Evolutionary conservation across 1,284 basidiomycete genomes (phyloP), one percentile per base, ranked within the genome.

Genomic region (Ustilago shanxiensis): DNA sequence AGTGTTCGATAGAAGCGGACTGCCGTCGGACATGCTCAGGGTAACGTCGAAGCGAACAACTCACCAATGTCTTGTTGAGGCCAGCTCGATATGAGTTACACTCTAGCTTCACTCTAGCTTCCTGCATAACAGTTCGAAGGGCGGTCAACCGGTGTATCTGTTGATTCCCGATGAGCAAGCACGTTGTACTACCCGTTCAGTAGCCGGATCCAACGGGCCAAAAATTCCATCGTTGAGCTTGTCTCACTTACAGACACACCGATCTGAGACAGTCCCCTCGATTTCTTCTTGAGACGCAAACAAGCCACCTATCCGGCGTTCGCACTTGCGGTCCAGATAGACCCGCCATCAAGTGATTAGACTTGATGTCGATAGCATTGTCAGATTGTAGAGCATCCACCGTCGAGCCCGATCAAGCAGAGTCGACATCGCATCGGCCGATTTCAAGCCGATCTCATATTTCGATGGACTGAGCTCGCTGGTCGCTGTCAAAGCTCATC

Each of bases 231-330:
- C 50, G 29, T 6, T n/a, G 29, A 26, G 28, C 8, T 7, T 29
- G 22, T 50, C 47, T 44, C 41, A 44, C 41, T 20, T 20, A n/a
- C n/a, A 20, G 41, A 44, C 41, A n/a, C 41, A 37, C 14, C n/a
- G 26, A 55, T 55, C 26, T 57, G 55, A 57, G 55, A 45, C 55
- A 57, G 28, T 20, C 24, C 55, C 55, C 55, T 35, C 50, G 50
- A 31, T 57, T 57, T 57, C 55, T 57, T 57, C 55, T 35, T 31
- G 55, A 57, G 24, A 41, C 55, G n/a, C 41, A 44, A 44, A 44
- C 20, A 44, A 44, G 41, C 41, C 41, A 44, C 41, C 41, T 8
- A 20, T 20, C 41, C 41, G 41, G 41, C 20, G 41, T 16, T 7
- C 16, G n/a, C 41, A 20, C 41, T 44, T 9, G n/a, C 41, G 31